These are phyloP conservation scores for Pseudoneurospora amorphoporcata DNA, from an alignment of 495 filamentous ascomycete genomes.

Conservation along the genomic window DNA sequence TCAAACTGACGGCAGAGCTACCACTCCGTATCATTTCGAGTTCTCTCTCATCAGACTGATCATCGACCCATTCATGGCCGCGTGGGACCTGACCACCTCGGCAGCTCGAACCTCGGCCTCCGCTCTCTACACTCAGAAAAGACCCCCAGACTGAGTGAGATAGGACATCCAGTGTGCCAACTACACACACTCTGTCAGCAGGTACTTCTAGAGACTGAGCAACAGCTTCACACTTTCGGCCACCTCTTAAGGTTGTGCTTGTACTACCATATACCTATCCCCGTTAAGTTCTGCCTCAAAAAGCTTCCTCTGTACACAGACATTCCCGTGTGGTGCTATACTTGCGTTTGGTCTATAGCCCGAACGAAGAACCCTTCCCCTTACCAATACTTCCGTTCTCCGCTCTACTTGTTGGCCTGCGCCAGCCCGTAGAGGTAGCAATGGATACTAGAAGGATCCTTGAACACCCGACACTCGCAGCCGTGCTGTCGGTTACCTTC, in stretches of 20 bases:
- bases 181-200: background rate
- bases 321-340: background rate
- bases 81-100: background rate
- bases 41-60: background rate
- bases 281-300: background rate
- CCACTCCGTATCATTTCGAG: background rate
- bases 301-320: background rate
- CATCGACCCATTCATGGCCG: background rate
- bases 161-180: background rate
- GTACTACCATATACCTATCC: background rate
- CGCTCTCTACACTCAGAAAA: background rate
- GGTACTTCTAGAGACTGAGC: background rate
- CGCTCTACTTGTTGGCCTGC: background rate
- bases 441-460: conserved; percentile 92
- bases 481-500: conserved; percentile 72
- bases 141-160: background rate
- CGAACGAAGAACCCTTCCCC: background rate
- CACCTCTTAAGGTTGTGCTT: background rate
- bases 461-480: conserved; percentile 46
- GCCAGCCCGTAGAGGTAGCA: background rate
- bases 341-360: background rate
- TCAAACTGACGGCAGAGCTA: background rate
- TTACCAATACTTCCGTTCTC: background rate
- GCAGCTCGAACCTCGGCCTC: background rate
- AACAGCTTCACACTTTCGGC: background rate